Percentiles rank a stretch among this genome's conserved stretches.
Conservation (phyloP, 768 basidiomycete genomes). For the Phaffia tasmanica region DNA sequence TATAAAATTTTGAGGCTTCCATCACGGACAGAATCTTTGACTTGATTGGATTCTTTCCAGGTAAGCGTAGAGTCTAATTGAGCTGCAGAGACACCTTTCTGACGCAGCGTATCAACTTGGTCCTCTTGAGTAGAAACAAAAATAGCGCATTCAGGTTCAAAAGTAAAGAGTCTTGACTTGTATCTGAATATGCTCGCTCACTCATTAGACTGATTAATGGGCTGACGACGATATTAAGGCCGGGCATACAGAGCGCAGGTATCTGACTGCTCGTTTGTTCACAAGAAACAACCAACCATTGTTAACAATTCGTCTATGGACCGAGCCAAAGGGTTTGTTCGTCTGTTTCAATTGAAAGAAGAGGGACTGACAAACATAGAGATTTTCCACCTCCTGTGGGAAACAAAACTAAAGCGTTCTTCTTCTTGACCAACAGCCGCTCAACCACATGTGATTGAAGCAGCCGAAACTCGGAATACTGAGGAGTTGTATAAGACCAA, state of each 20-base stretch:
- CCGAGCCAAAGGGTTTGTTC: conserved; percentile 1
- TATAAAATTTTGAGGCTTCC: conserved; percentile 46
- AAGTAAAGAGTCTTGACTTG: not conserved
- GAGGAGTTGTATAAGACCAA: not conserved
- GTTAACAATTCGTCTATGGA: not conserved
- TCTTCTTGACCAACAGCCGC: conserved; percentile 40
- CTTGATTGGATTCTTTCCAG: conserved; percentile 35
- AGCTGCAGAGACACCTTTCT: conserved; percentile 40
- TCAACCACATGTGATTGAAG: conserved; percentile 36
- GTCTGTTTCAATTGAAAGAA: not conserved
- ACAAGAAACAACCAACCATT: too few relatives aligned
- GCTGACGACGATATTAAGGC: conserved; percentile 40
- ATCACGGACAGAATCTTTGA: conserved; percentile 39
- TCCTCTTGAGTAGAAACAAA: conserved; percentile 29
- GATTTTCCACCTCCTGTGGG: conserved; percentile 42
- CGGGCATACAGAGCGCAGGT: conserved; percentile 19
- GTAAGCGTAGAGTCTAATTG: conserved; percentile 41
- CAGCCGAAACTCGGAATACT: conserved; percentile 6
- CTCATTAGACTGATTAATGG: conserved; percentile 39
- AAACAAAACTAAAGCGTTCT: conserved; percentile 39
- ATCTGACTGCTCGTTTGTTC: not conserved
- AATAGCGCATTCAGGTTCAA: not conserved
- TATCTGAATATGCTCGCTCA: not conserved
- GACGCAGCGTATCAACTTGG: conserved; percentile 39
- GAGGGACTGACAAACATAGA: conserved; percentile 34